Base-by-base conservation (phyloP, 768 basidiomycete genomes). In the Suillus decipiens region DNA sequence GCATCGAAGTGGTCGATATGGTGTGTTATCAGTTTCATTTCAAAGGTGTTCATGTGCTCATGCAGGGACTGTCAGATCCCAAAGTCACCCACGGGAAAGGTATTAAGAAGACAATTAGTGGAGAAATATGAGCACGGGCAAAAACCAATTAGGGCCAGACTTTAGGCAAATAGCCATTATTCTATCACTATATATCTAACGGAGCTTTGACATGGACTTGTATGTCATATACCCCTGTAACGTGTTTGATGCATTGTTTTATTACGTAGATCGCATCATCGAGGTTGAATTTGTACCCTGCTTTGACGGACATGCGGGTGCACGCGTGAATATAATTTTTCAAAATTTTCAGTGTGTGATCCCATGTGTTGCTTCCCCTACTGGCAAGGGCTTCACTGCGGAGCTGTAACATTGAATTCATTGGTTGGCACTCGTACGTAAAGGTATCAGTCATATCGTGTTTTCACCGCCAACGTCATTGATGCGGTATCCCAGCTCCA, bases 71-170 rank as follows among this genome's bases (percentile, higher is more conserved):
- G 41, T 15, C 58, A 89, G 89, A 87, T 92, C 51, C 91, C 90
- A 1, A 92, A 90, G 67, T 83, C 82, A 0, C 87, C 88, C 0
- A 90, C 89, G 8, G 91, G 91, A 1, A 92, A 93, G 76, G 83
- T 84, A 1, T 72, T 92, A 51, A 81, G 89, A 8, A 77, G 89
- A 22, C 77, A 81, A 3, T 72, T 93, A 61, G 84, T 86, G 61
- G 88, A 89, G 14, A 76, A 74, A 45, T 84, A 87, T 66, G 87
- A 89, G 70, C 68, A 67, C 0, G 62, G 59, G 7, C 45, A 51
- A 33, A 69, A 67, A 37, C 62, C 62, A 28, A 62, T 68, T 11
- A 62, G 60, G 11, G 70, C 75, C 14, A 71, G 70, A 61, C 50
- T 77, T 17, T 78, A 66, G 71, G 34, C 24, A 22, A 36, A 19